phyloP scores from a whole-genome alignment of 176 grass and related monocot genomes.

The Paspalum vaginatum region DNA sequence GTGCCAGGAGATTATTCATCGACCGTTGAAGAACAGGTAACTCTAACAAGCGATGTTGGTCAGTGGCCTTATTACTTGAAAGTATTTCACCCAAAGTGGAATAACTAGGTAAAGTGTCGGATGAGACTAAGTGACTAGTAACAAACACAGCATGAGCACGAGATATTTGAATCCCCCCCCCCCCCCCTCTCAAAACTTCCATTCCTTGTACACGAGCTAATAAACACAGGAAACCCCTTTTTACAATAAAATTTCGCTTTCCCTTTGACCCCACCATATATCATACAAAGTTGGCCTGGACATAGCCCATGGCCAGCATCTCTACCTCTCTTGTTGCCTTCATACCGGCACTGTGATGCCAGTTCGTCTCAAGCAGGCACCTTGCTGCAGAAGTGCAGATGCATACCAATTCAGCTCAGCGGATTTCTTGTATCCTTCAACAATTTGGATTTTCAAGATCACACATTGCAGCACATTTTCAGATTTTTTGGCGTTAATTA shows the following conservation, averaged over 20 bases:
- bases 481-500: background rate
- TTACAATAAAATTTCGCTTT: conserved; percentile 37
- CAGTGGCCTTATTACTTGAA: background rate
- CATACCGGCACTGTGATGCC: background rate
- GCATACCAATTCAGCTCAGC: conserved; percentile 12
- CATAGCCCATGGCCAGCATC: conserved; percentile 30
- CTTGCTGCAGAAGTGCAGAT: background rate
- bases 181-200: conserved; percentile 46
- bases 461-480: conserved; percentile 5
- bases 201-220: conserved; percentile 58
- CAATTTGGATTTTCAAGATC: conserved; percentile 36
- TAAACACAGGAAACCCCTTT: conserved; percentile 53
- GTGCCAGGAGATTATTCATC: too few species aligned
- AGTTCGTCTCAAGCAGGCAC: background rate
- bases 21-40: too few species aligned
- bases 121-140: background rate
- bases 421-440: conserved; percentile 24
- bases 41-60: too few species aligned
- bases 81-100: background rate
- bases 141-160: background rate
- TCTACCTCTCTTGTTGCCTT: conserved; percentile 10
- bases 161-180: background rate
- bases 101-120: background rate
- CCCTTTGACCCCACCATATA: conserved; percentile 39
- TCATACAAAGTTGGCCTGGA: conserved; percentile 51